A percentile compares a stretch with the other conserved stretches of the same genome.
phyloP scores from a whole-genome alignment of 371 early-diverging fungal species.

The Capillidium heterosporum region DNA sequence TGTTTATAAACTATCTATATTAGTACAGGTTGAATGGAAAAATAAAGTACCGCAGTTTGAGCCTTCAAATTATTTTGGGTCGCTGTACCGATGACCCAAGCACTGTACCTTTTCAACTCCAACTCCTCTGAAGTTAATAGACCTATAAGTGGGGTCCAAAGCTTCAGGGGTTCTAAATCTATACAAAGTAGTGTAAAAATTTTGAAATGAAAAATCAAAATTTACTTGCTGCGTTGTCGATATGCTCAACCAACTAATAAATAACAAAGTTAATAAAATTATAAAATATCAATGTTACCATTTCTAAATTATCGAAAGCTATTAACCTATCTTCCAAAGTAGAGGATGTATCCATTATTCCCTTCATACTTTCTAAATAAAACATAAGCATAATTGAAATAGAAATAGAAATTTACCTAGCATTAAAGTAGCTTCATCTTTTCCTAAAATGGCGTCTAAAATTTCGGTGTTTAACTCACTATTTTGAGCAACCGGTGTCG shows the following conservation, averaged over 20 bases:
- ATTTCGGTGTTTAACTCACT: conserved; percentile 45
- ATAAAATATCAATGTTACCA: conserved; percentile 23
- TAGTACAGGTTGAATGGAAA: background rate
- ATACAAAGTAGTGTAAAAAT: background rate
- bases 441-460: conserved; percentile 80
- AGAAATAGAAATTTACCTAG: conserved; percentile 21
- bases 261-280: background rate
- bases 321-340: conserved; percentile 46
- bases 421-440: conserved; percentile 76
- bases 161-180: conserved; percentile 68
- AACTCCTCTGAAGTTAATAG: conserved; percentile 29
- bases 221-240: conserved; percentile 82
- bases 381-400: background rate
- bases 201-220: background rate
- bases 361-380: conserved; percentile 38
- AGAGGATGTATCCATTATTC: conserved; percentile 30
- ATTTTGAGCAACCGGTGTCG: background rate
- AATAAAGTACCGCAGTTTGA: conserved; percentile 36
- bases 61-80: conserved; percentile 83
- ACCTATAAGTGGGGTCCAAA: conserved; percentile 66
- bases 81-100: conserved; percentile 86
- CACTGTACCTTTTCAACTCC: conserved; percentile 44
- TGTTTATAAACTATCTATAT: conserved; percentile 6
- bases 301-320: conserved; percentile 83
- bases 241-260: conserved; percentile 61